These are phyloP conservation scores for Xylariaceae sp. DNA, from an alignment of 2,329 filamentous ascomycete species.

Conservation along the genomic window DNA sequence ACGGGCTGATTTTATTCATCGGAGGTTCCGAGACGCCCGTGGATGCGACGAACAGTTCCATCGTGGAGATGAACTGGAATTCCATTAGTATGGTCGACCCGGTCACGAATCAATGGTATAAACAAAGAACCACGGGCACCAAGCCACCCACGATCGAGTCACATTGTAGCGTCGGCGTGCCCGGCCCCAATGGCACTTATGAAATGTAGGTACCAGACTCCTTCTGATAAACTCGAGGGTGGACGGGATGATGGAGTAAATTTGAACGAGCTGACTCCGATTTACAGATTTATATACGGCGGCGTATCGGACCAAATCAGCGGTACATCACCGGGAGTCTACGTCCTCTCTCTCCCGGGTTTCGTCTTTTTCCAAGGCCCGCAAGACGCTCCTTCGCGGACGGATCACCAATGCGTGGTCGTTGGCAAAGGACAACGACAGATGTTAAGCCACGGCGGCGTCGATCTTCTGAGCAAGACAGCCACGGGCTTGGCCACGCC, in stretches of 20 bases:
- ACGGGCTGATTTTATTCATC: slow-evolving; percentile 32
- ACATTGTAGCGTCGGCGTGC: slow-evolving; percentile 33
- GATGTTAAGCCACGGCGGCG: slow-evolving; percentile 37
- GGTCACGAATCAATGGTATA: slow-evolving; percentile 32
- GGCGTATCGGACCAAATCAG: slow-evolving; percentile 25
- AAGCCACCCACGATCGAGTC: slow-evolving; percentile 26
- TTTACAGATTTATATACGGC: slow-evolving; percentile 34
- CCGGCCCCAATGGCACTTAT: slow-evolving; percentile 32
- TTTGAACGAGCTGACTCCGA: not conserved
- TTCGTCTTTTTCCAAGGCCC: slow-evolving; percentile 34
- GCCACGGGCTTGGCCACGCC: slow-evolving; percentile 22
- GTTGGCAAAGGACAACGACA: slow-evolving; percentile 35
- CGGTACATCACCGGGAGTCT: slow-evolving; percentile 29
- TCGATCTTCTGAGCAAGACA: slow-evolving; percentile 24
- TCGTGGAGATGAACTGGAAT: slow-evolving; percentile 25
- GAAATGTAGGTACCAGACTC: slow-evolving; percentile 30
- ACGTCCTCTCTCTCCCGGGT: slow-evolving; percentile 35
- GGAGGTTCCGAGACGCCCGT: slow-evolving; percentile 29
- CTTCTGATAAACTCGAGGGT: not conserved
- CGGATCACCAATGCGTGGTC: slow-evolving; percentile 33
- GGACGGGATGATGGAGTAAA: not conserved
- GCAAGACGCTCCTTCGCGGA: slow-evolving; percentile 22
- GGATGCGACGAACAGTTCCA: slow-evolving; percentile 20
- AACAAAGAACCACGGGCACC: slow-evolving; percentile 31
- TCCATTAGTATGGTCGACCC: slow-evolving; percentile 33